These are phyloP conservation scores for Cryphonectria parasitica DNA, from an alignment of 2,329 filamentous ascomycete genomes.

Conservation along the genomic window DNA sequence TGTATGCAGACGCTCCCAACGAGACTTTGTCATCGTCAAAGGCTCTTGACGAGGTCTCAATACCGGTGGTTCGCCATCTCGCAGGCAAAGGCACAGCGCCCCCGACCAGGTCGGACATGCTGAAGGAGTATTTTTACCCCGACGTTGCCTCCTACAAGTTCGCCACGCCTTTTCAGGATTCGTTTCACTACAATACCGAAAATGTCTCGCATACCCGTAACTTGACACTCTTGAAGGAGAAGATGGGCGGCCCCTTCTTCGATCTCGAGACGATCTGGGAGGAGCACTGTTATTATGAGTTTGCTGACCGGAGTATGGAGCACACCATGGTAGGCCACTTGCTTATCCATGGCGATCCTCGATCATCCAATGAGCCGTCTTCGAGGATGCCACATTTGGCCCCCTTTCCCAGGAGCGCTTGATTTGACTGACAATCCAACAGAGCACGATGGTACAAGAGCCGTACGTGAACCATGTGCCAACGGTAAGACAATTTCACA, in stretches of 20 bases:
- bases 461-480: constrained; percentile 73
- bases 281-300: constrained; percentile 75
- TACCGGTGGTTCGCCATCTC: constrained; percentile 25
- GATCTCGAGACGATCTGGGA: constrained; percentile 81
- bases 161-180: constrained; percentile 31
- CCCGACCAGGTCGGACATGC: not conserved
- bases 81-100: constrained; percentile 17
- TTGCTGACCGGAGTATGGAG: constrained; percentile 68
- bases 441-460: constrained; percentile 44
- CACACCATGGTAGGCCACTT: constrained; percentile 62
- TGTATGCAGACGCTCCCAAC: constrained; percentile 23
- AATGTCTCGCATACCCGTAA: constrained; percentile 67
- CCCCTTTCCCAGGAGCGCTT: not conserved
- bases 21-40: not conserved
- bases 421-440: not conserved
- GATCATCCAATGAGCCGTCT: not conserved
- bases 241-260: constrained; percentile 67
- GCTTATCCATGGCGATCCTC: not conserved
- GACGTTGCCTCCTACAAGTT: constrained; percentile 23
- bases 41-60: constrained; percentile 10
- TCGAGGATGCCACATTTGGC: not conserved
- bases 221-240: constrained; percentile 66
- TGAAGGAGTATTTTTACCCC: constrained; percentile 26
- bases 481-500: constrained; percentile 52
- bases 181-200: constrained; percentile 31